Evolutionary conservation across 306 rosid species (phyloP).

Genomic region (Malus fusca): DNA sequence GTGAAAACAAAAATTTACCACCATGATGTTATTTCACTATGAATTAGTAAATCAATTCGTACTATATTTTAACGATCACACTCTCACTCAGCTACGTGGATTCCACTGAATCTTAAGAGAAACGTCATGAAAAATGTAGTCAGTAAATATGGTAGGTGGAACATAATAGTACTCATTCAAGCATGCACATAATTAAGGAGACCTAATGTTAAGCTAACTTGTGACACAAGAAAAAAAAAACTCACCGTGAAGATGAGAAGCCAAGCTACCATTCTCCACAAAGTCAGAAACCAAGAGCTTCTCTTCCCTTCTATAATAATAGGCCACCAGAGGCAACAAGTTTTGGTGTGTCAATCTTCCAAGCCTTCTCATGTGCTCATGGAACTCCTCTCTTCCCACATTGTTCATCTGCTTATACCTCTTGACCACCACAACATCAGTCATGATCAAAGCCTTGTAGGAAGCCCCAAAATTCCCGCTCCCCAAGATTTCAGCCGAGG

Average conservation of each 20-base stretch:
- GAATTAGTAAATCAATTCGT: neutral
- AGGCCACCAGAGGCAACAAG: slow-evolving; percentile 66
- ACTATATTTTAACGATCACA: neutral
- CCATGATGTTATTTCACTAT: neutral
- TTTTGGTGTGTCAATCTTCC: slow-evolving; percentile 61
- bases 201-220: neutral
- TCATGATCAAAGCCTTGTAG: slow-evolving; percentile 55
- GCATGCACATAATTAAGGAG: neutral
- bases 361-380: slow-evolving; percentile 77
- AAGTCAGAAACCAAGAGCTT: slow-evolving; percentile 67
- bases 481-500: slow-evolving; percentile 86
- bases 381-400: slow-evolving; percentile 65
- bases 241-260: slow-evolving; percentile 75
- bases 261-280: slow-evolving; percentile 68
- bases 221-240: neutral
- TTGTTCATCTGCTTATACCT: slow-evolving; percentile 87
- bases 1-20: neutral
- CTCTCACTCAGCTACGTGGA: neutral
- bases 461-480: slow-evolving; percentile 88
- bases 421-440: slow-evolving; percentile 64
- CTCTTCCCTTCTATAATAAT: slow-evolving; percentile 75
- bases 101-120: neutral
- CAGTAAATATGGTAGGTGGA: neutral
- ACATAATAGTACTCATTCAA: neutral
- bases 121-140: neutral